phyloP scores from a whole-genome alignment of 208 protist species.

The Acanthamoeba royreba region DNA sequence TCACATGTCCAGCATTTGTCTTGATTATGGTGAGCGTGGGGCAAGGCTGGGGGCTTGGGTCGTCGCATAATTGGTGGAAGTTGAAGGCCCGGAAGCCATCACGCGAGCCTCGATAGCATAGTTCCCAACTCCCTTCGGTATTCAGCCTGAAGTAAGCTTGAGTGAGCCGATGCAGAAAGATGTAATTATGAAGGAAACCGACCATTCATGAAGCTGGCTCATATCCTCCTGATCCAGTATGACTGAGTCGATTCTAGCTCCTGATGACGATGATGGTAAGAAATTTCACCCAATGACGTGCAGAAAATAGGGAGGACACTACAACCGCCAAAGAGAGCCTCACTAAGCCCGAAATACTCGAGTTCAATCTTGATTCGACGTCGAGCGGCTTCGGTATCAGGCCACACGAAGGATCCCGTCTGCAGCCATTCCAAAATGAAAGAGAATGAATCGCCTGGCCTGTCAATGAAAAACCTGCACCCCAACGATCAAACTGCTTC shows the following conservation, averaged over 20 bases:
- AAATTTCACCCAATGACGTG: background rate
- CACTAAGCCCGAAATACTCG: background rate
- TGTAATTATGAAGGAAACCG: background rate
- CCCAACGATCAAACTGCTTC: too few species aligned
- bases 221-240: background rate
- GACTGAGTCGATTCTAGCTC: background rate
- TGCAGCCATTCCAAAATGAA: background rate
- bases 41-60: too few species aligned
- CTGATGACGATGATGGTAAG: background rate
- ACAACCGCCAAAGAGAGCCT: background rate
- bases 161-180: background rate
- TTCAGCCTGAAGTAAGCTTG: background rate
- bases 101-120: background rate
- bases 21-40: background rate
- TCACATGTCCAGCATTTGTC: background rate
- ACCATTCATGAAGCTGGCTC: background rate
- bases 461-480: background rate
- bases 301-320: background rate
- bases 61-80: background rate
- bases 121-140: background rate
- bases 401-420: background rate
- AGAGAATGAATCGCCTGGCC: background rate
- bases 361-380: background rate
- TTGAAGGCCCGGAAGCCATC: background rate
- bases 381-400: background rate